Percentiles rank a stretch among this genome's conserved stretches.
Evolutionary conservation across 495 filamentous ascomycete species (phyloP).

Genomic region (Penicillium egyptiacum): DNA sequence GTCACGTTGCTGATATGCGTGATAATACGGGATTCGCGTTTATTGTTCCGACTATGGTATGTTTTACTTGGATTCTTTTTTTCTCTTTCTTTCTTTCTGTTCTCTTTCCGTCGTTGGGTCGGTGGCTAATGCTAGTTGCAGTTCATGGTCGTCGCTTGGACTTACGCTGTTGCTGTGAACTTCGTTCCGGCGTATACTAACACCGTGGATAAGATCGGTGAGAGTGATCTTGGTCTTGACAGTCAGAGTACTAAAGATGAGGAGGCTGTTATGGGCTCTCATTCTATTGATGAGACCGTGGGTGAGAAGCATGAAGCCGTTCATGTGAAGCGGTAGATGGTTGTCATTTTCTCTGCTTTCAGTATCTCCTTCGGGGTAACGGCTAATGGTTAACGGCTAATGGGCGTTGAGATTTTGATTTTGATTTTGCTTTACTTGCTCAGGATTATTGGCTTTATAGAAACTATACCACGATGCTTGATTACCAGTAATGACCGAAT

Average conservation of each 20-base stretch:
- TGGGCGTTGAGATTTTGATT: neutral
- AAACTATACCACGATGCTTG: neutral
- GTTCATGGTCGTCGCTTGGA: constrained; percentile 56
- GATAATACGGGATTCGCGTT: constrained; percentile 52
- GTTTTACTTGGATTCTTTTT: neutral
- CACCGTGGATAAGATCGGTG: constrained; percentile 59
- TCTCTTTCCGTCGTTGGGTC: neutral
- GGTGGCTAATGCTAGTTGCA: constrained; percentile 4
- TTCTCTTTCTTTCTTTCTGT: neutral
- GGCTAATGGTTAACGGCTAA: neutral
- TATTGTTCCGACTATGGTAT: constrained; percentile 58
- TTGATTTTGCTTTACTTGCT: neutral
- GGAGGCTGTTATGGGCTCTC: constrained; percentile 25
- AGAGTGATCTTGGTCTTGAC: constrained; percentile 52
- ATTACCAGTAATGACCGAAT: neutral
- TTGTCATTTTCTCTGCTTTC: neutral
- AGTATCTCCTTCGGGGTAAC: neutral
- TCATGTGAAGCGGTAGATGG: constrained; percentile 15
- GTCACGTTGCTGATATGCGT: constrained; percentile 48
- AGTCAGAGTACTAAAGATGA: constrained; percentile 23
- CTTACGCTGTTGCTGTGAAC: constrained; percentile 62
- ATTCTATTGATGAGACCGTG: neutral
- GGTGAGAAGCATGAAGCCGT: constrained; percentile 13
- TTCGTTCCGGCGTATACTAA: constrained; percentile 59
- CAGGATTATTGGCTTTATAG: neutral